Evolutionary conservation across 129 eudicot genomes (phyloP).

Genomic region (Calendula officinalis): DNA sequence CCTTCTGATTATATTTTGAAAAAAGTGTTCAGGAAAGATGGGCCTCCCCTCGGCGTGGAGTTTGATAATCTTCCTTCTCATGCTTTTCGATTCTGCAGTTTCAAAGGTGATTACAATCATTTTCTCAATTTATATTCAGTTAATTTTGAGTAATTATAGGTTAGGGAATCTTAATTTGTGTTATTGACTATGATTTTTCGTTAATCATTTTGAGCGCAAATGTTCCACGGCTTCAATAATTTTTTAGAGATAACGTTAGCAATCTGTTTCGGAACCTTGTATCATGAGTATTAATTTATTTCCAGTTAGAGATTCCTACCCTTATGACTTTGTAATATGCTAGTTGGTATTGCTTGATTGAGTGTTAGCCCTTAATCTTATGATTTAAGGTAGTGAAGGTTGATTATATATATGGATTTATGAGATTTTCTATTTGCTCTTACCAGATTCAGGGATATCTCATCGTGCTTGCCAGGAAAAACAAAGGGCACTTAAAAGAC

Average conservation of each 20-base stretch:
- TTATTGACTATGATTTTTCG: constrained; percentile 1
- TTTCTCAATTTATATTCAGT: background rate
- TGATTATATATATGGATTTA: too few species aligned
- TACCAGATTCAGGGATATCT: constrained; percentile 44
- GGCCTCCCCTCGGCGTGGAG: constrained; percentile 61
- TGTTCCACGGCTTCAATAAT: background rate
- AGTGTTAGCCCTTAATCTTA: too few species aligned
- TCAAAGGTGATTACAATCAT: constrained; percentile 23
- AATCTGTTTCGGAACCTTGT: constrained; percentile 6
- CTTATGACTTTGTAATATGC: too few species aligned
- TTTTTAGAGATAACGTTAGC: background rate
- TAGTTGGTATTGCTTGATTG: too few species aligned
- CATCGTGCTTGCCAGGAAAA: constrained; percentile 52
- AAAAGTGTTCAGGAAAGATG: constrained; percentile 64
- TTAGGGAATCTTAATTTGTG: background rate
- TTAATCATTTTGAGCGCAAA: constrained; percentile 19
- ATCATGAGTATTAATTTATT: background rate
- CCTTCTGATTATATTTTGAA: constrained; percentile 41
- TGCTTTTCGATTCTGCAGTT: constrained; percentile 40
- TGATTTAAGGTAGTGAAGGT: too few species aligned
- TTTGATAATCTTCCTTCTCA: constrained; percentile 58
- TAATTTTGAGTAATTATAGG: background rate
- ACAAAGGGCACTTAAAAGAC: constrained; percentile 46
- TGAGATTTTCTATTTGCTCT: background rate
- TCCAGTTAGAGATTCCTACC: background rate